phyloP scores from a whole-genome alignment of 2,329 filamentous ascomycete genomes.

The Colletotrichum tamarilloi region DNA sequence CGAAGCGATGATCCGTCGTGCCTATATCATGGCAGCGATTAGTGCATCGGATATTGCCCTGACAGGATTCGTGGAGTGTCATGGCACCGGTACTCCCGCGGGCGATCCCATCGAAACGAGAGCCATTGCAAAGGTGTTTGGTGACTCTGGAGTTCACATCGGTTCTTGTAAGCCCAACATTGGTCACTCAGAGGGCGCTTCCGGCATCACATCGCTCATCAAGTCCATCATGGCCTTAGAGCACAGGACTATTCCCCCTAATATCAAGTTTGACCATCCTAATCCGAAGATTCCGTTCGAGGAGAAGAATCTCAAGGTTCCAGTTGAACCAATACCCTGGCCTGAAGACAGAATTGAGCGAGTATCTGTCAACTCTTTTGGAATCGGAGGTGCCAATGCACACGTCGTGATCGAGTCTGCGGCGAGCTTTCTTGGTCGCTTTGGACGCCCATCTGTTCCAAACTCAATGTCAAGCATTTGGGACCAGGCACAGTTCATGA shows the following conservation, averaged over 20 bases:
- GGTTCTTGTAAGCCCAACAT: slow-evolving; percentile 51
- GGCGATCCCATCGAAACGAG: slow-evolving; percentile 55
- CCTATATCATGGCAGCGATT: slow-evolving; percentile 46
- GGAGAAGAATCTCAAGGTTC: slow-evolving; percentile 38
- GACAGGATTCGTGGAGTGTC: slow-evolving; percentile 50
- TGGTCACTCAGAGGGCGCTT: slow-evolving; percentile 49
- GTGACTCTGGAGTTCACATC: slow-evolving; percentile 39
- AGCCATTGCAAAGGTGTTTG: slow-evolving; percentile 47
- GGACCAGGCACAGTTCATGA: slow-evolving; percentile 17
- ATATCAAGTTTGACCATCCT: slow-evolving; percentile 46
- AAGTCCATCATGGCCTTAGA: slow-evolving; percentile 48
- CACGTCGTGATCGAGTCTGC: slow-evolving; percentile 44
- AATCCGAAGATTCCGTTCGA: slow-evolving; percentile 41
- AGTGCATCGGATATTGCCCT: slow-evolving; percentile 22
- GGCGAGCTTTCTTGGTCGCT: neutral
- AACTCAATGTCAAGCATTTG: no score
- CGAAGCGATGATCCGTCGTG: slow-evolving; percentile 49
- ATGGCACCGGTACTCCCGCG: slow-evolving; percentile 56
- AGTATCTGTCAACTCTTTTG: slow-evolving; percentile 50
- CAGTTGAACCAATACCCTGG: slow-evolving; percentile 39
- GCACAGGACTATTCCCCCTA: slow-evolving; percentile 44
- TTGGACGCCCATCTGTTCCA: neutral
- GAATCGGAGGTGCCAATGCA: slow-evolving; percentile 51
- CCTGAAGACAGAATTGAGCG: slow-evolving; percentile 40
- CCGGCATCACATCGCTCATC: slow-evolving; percentile 45